These are phyloP conservation scores for Fusarium cicatricum DNA, from an alignment of 2,329 filamentous ascomycete genomes.

Conservation along the genomic window DNA sequence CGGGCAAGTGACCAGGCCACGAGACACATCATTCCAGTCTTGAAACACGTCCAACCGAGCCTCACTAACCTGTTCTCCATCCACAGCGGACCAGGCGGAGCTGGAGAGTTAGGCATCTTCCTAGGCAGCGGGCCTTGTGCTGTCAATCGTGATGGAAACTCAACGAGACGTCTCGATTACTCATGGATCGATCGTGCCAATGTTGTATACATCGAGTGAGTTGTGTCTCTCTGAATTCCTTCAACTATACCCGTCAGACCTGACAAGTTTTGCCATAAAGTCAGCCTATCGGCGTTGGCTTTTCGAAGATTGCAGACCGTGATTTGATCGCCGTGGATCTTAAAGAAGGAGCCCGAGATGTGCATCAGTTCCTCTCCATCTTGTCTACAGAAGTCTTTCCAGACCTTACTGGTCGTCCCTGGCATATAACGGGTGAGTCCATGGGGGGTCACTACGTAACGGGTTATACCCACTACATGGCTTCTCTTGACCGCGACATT, in stretches of 20 bases:
- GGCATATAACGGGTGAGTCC: constrained; percentile 31
- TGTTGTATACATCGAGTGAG: constrained; percentile 26
- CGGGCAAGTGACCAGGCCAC: constrained; percentile 5
- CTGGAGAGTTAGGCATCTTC: constrained; percentile 28
- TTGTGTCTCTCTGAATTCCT: neutral
- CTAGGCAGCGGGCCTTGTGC: constrained; percentile 28
- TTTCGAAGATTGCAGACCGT: constrained; percentile 28
- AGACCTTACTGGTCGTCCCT: constrained; percentile 11
- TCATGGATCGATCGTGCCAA: constrained; percentile 30
- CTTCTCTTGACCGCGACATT: constrained; percentile 4
- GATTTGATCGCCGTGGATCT: constrained; percentile 21
- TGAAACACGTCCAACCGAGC: neutral
- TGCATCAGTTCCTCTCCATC: constrained; percentile 14
- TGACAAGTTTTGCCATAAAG: neutral
- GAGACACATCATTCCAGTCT: too few species aligned
- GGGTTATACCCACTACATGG: constrained; percentile 21
- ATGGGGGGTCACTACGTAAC: constrained; percentile 35
- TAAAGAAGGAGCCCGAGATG: constrained; percentile 18
- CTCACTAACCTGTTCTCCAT: neutral
- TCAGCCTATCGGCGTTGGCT: constrained; percentile 28
- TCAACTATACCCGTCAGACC: too few species aligned
- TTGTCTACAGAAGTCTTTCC: constrained; percentile 23
- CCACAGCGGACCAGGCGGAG: constrained; percentile 13
- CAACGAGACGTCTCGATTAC: constrained; percentile 16
- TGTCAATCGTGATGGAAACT: constrained; percentile 24